These are phyloP conservation scores for Ganoderma lingzhi DNA, from an alignment of 1,284 basidiomycete species.

Conservation along the genomic window DNA sequence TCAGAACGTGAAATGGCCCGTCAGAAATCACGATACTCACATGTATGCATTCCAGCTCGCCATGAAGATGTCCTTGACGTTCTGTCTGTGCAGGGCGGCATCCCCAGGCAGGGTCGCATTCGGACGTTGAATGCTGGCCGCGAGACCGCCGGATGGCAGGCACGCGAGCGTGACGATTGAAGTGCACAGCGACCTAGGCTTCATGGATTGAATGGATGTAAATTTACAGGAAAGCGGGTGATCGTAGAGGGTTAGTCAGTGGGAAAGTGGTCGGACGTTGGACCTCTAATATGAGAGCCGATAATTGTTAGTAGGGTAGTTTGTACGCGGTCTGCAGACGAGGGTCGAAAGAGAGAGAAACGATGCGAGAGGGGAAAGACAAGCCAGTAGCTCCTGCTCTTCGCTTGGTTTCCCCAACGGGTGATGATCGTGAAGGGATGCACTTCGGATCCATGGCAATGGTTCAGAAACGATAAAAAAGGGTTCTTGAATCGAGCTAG, in stretches of 20 bases:
- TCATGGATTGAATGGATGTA: constrained; percentile 18
- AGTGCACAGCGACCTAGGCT: constrained; percentile 25
- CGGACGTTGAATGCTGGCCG: constrained; percentile 48
- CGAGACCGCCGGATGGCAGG: constrained; percentile 32
- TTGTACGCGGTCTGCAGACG: not conserved
- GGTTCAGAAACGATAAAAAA: not conserved
- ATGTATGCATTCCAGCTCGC: constrained; percentile 66
- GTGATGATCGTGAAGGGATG: not conserved
- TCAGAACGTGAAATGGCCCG: no score
- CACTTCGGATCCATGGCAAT: not conserved
- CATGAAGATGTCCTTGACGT: constrained; percentile 62
- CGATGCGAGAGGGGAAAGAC: not conserved
- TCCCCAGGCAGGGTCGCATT: constrained; percentile 52
- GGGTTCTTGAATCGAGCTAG: not conserved
- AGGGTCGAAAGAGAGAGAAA: no score
- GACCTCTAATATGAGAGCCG: not conserved
- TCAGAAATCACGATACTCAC: constrained; percentile 44
- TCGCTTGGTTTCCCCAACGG: not conserved
- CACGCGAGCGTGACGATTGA: constrained; percentile 33
- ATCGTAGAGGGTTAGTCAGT: not conserved
- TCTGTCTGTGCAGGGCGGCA: constrained; percentile 49
- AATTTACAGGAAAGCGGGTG: not conserved
- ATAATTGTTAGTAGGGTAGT: not conserved
- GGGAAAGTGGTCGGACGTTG: not conserved
- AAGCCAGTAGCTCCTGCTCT: not conserved